phyloP scores from a whole-genome alignment of 345 rosid genomes.

The Microcos paniculata region DNA sequence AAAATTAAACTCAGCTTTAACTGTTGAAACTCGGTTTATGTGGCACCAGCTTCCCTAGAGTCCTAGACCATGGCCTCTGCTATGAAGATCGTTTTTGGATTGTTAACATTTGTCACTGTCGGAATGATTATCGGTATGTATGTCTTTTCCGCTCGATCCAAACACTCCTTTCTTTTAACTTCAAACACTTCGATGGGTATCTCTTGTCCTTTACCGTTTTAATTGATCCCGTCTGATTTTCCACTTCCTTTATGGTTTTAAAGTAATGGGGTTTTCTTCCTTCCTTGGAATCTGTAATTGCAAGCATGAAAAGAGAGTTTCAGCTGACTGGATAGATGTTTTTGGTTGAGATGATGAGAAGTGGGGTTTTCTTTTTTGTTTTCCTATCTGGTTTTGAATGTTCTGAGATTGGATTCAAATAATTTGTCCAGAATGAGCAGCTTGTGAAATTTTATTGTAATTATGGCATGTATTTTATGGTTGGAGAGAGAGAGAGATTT shows the following conservation, averaged over 20 bases:
- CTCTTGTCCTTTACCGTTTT: background rate
- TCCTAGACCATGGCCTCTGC: constrained; percentile 54
- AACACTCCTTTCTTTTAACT: background rate
- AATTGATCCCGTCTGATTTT: constrained; percentile 1
- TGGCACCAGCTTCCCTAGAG: background rate
- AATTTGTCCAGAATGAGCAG: background rate
- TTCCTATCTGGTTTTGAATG: background rate
- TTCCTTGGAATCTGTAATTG: background rate
- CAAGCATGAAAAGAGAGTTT: background rate
- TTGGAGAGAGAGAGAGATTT: background rate
- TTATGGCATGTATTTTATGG: background rate
- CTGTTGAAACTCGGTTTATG: background rate
- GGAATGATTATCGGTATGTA: constrained; percentile 87
- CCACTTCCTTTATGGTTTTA: background rate
- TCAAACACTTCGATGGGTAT: background rate
- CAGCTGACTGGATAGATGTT: background rate
- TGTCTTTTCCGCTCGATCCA: background rate
- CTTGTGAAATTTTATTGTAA: background rate
- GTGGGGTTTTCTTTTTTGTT: background rate
- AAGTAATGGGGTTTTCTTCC: background rate
- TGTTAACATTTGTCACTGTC: constrained; percentile 77
- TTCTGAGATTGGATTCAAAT: background rate
- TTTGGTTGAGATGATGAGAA: background rate
- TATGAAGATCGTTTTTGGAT: constrained; percentile 75
- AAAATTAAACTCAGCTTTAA: background rate